Evolutionary conservation across 257 asterid species (phyloP).

Genomic region (Haberlea rhodopensis): DNA sequence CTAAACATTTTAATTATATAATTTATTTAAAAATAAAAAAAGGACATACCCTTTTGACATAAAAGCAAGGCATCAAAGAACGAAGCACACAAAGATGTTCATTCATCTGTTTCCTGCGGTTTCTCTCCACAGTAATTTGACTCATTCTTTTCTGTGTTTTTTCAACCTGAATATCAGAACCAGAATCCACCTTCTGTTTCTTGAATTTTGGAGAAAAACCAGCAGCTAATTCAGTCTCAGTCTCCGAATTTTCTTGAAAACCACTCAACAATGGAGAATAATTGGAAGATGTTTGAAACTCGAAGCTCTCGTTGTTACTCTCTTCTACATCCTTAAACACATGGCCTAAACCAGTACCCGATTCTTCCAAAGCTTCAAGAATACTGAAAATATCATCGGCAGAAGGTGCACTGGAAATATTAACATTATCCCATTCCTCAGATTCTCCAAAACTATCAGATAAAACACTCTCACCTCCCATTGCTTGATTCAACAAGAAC

Average conservation of each 20-base stretch:
- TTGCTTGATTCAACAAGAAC: too few relatives aligned
- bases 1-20: too few relatives aligned
- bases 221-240: constrained; percentile 30
- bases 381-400: constrained; percentile 71
- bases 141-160: constrained; percentile 44
- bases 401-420: constrained; percentile 25
- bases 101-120: constrained; percentile 84
- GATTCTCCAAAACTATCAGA: constrained; percentile 43
- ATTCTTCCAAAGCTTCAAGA: constrained; percentile 67
- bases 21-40: too few relatives aligned
- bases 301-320: constrained; percentile 28
- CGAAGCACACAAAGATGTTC: constrained; percentile 72
- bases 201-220: constrained; percentile 36
- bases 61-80: constrained; percentile 75
- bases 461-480: constrained; percentile 43
- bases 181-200: constrained; percentile 43
- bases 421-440: constrained; percentile 27
- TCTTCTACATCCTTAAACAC: constrained; percentile 25
- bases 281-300: constrained; percentile 39
- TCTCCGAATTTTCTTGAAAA: constrained; percentile 40
- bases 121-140: constrained; percentile 76
- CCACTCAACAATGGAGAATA: constrained; percentile 25
- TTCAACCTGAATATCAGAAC: too few relatives aligned
- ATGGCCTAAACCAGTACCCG: constrained; percentile 30
- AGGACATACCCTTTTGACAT: constrained; percentile 64